These are phyloP conservation scores for Taphrina confusa DNA, from an alignment of 1,139 yeast genomes.

Conservation along the genomic window DNA sequence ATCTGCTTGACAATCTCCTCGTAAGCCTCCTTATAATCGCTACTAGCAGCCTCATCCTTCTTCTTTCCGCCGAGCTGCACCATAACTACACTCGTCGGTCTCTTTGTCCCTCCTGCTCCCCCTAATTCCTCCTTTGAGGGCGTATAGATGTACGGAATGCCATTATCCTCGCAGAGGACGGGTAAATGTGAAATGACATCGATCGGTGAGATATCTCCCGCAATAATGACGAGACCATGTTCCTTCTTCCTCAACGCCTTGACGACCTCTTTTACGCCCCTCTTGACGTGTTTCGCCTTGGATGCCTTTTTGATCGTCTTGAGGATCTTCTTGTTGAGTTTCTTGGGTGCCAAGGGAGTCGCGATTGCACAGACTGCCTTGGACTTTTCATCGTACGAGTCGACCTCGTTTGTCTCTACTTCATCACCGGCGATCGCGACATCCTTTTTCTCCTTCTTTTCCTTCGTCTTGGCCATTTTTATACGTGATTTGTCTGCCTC, in stretches of 20 bases:
- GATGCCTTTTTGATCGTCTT: constrained; percentile 95
- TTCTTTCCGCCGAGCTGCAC: constrained; percentile 93
- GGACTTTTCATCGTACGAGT: constrained; percentile 87
- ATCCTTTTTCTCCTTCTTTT: constrained; percentile 29
- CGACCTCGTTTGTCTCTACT: constrained; percentile 49
- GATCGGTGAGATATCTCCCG: constrained; percentile 96
- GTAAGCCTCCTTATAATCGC: constrained; percentile 83
- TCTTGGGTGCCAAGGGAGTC: constrained; percentile 91
- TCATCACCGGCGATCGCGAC: constrained; percentile 5
- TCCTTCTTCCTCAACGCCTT: constrained; percentile 97
- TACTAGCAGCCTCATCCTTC: constrained; percentile 63
- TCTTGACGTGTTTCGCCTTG: constrained; percentile 94
- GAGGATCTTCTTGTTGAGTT: constrained; percentile 88
- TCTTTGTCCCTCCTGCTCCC: constrained; percentile 96
- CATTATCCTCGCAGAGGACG: constrained; percentile 89
- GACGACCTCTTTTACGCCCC: constrained; percentile 99
- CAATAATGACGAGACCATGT: constrained; percentile 92
- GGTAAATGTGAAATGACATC: constrained; percentile 98
- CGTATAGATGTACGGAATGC: constrained; percentile 51
- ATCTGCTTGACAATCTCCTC: constrained; percentile 96
- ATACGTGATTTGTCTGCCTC: too few species aligned
- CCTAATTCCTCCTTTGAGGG: constrained; percentile 75
- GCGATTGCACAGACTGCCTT: constrained; percentile 92
- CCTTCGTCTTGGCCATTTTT: constrained; percentile 33
- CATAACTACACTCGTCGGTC: constrained; percentile 98